These are phyloP conservation scores for Trichomonas vaginalis DNA, from an alignment of 208 protist genomes.

Conservation along the genomic window DNA sequence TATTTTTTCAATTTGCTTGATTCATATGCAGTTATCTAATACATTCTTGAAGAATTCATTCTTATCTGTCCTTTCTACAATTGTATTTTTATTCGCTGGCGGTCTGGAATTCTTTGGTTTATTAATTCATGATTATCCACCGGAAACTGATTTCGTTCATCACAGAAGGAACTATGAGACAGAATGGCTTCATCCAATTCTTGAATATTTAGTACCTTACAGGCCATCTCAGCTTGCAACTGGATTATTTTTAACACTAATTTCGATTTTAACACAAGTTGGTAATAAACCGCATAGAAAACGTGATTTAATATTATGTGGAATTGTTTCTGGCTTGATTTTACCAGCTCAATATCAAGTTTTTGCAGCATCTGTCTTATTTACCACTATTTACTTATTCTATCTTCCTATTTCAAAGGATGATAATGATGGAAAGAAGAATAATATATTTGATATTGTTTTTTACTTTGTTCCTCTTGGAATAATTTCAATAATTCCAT, in stretches of 20 bases:
- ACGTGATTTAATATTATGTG: not conserved
- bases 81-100: not conserved
- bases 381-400: not conserved
- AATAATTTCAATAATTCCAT: not conserved
- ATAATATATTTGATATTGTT: not conserved
- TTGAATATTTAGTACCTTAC: not conserved
- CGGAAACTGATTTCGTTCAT: not conserved
- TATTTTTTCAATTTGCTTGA: not conserved
- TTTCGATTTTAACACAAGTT: not conserved
- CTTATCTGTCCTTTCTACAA: not conserved
- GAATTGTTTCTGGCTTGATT: not conserved
- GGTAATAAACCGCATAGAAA: not conserved
- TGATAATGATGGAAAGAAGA: not conserved
- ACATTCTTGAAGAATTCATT: not conserved
- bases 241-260: not conserved
- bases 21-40: not conserved
- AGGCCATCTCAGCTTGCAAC: not conserved
- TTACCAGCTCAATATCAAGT: not conserved
- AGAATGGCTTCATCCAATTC: not conserved
- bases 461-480: not conserved
- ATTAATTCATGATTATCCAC: not conserved
- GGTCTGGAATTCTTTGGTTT: not conserved
- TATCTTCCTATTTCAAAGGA: not conserved
- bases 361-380: not conserved
- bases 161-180: not conserved